These are phyloP conservation scores for Neurospora cerealis DNA, from an alignment of 495 filamentous ascomycete species.

Conservation along the genomic window DNA sequence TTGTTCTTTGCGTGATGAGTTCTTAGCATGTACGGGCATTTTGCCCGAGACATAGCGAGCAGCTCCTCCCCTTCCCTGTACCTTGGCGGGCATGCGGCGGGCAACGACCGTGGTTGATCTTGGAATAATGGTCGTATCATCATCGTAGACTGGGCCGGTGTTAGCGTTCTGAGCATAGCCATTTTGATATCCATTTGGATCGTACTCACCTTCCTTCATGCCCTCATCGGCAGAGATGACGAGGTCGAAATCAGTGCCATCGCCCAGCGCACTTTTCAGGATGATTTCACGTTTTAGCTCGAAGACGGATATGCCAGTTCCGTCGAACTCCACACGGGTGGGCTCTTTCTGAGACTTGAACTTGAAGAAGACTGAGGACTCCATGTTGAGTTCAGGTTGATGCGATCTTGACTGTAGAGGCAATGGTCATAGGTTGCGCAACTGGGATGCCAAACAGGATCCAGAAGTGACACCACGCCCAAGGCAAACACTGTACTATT, in stretches of 20 bases:
- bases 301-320: slow-evolving; percentile 96
- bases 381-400: slow-evolving; percentile 49
- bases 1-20: slow-evolving; percentile 58
- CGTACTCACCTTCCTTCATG: slow-evolving; percentile 66
- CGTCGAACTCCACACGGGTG: slow-evolving; percentile 89
- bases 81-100: slow-evolving; percentile 69
- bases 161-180: not conserved
- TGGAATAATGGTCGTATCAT: slow-evolving; percentile 92
- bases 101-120: slow-evolving; percentile 91
- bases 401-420: not conserved
- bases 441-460: slow-evolving; percentile 5
- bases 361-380: slow-evolving; percentile 98
- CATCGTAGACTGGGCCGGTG: slow-evolving; percentile 66
- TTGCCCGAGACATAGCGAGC: slow-evolving; percentile 95
- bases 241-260: slow-evolving; percentile 95
- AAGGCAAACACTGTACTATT: slow-evolving; percentile 23
- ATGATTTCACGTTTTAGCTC: slow-evolving; percentile 98
- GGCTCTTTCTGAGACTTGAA: slow-evolving; percentile 99
- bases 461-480: slow-evolving; percentile 7
- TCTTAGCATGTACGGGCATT: slow-evolving; percentile 86
- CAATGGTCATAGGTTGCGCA: not conserved
- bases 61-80: slow-evolving; percentile 74
- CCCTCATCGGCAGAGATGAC: slow-evolving; percentile 85
- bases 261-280: slow-evolving; percentile 77
- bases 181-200: not conserved